A percentile compares a stretch with the other conserved stretches of the same genome.
These are phyloP conservation scores for Cercophora samala DNA, from an alignment of 495 filamentous ascomycete species.

Conservation along the genomic window DNA sequence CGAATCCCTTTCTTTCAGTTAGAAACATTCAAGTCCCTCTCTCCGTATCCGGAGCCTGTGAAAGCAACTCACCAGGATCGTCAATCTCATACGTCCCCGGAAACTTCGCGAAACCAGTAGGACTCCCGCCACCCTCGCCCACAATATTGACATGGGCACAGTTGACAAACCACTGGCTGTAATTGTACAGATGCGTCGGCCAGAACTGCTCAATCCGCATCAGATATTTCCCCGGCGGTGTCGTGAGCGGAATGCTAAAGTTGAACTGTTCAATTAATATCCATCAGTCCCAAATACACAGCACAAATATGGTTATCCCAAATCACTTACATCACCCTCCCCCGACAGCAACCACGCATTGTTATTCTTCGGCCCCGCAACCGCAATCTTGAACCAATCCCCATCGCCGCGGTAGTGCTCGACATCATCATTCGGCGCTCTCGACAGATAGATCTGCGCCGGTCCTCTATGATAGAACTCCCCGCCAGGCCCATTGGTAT, in stretches of 20 bases:
- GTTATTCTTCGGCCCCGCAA: slow-evolving; percentile 15
- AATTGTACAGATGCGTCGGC: slow-evolving; percentile 17
- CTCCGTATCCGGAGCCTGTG: too few species aligned
- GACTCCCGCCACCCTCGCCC: slow-evolving; percentile 13
- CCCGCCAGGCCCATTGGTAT: slow-evolving; percentile 10
- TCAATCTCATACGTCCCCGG: slow-evolving; percentile 20
- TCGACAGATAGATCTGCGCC: slow-evolving; percentile 25
- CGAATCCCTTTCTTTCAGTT: slow-evolving; percentile 6
- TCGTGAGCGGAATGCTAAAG: slow-evolving; percentile 37
- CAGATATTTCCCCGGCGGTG: slow-evolving; percentile 45
- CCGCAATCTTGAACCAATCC: slow-evolving; percentile 34
- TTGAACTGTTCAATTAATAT: slow-evolving; percentile 30
- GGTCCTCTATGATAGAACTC: slow-evolving; percentile 20
- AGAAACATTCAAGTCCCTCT: neutral
- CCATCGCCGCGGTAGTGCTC: slow-evolving; percentile 24
- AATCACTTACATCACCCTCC: slow-evolving; percentile 7
- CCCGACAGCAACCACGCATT: slow-evolving; percentile 13
- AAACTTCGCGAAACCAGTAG: slow-evolving; percentile 17
- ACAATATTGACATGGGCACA: slow-evolving; percentile 24
- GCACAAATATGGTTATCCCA: neutral
- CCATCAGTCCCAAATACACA: neutral
- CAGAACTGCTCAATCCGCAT: slow-evolving; percentile 45
- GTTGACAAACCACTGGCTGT: slow-evolving; percentile 25
- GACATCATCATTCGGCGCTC: slow-evolving; percentile 21
- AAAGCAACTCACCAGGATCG: slow-evolving; percentile 17